These are phyloP conservation scores for Candida anutae DNA, from an alignment of 1,139 yeast species.

Conservation along the genomic window DNA sequence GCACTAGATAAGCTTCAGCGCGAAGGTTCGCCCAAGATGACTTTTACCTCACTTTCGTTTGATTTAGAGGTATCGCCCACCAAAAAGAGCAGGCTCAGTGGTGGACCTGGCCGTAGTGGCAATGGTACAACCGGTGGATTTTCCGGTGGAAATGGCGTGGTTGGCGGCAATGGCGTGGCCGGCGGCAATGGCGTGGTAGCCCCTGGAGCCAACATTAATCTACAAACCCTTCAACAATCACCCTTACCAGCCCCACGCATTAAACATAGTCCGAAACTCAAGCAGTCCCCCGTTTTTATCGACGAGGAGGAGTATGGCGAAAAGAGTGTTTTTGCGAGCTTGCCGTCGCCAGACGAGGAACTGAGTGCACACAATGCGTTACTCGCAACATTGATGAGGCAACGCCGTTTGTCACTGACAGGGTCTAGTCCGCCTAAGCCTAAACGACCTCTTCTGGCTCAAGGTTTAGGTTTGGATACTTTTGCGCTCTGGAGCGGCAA, in stretches of 20 bases:
- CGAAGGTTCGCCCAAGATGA: conserved; percentile 13
- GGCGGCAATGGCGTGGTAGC: conserved; percentile 3
- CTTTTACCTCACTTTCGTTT: conserved; percentile 28
- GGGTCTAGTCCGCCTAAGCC: conserved; percentile 9
- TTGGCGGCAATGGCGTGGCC: no score
- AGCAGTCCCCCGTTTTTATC: conserved; percentile 18
- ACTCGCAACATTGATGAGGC: conserved; percentile 32
- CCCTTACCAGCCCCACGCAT: conserved; percentile 12
- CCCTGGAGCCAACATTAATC: conserved; percentile 24
- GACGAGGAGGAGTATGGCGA: conserved; percentile 6
- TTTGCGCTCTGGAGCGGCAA: no score
- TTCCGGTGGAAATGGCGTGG: no score
- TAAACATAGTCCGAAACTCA: conserved; percentile 4
- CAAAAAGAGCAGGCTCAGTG: conserved; percentile 7
- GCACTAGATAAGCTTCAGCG: conserved; percentile 34
- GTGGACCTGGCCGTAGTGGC: no score
- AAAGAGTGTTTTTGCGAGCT: no score
- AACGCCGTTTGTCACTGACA: conserved; percentile 15
- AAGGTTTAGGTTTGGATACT: no score
- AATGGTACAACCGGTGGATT: no score
- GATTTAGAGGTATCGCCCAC: conserved; percentile 26
- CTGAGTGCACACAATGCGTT: conserved; percentile 39
- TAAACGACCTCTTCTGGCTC: no score
- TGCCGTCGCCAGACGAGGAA: conserved; percentile 32
- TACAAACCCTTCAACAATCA: conserved; percentile 32